These are phyloP conservation scores for Drosera capensis DNA, from an alignment of 148 eudicot genomes.

Conservation along the genomic window DNA sequence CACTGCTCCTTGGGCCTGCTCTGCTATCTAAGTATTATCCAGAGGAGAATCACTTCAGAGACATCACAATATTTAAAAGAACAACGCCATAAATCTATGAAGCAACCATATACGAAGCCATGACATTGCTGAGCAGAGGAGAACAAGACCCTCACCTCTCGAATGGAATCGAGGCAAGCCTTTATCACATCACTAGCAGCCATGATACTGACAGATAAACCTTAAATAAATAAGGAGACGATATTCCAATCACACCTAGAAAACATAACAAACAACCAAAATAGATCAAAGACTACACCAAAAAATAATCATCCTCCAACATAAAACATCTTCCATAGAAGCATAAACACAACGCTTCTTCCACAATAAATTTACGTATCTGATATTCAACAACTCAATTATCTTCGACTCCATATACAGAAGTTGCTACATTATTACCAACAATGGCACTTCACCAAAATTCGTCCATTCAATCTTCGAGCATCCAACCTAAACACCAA, in stretches of 20 bases:
- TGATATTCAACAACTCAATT: too few species aligned
- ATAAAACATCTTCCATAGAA: too few species aligned
- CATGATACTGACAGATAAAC: slow-evolving; percentile 7
- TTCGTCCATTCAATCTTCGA: background rate
- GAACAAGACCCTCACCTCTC: slow-evolving; percentile 20
- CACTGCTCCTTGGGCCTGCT: slow-evolving; percentile 53
- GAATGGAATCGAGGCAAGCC: slow-evolving; percentile 51
- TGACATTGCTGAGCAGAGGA: background rate
- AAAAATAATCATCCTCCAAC: too few species aligned
- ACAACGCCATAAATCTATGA: too few species aligned
- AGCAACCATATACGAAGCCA: too few species aligned
- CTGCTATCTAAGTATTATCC: slow-evolving; percentile 42
- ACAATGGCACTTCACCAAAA: background rate
- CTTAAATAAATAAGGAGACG: background rate
- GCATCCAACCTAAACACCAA: background rate
- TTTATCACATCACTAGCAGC: slow-evolving; percentile 39
- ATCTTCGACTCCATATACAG: too few species aligned
- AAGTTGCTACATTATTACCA: background rate
- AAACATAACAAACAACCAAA: background rate
- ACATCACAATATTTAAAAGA: background rate
- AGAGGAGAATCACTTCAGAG: background rate
- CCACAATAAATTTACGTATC: too few species aligned
- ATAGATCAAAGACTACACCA: background rate
- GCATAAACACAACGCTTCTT: too few species aligned
- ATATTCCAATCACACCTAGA: background rate